phyloP scores from a whole-genome alignment of 2,329 filamentous ascomycete genomes.

The Fusarium oligoseptatum region DNA sequence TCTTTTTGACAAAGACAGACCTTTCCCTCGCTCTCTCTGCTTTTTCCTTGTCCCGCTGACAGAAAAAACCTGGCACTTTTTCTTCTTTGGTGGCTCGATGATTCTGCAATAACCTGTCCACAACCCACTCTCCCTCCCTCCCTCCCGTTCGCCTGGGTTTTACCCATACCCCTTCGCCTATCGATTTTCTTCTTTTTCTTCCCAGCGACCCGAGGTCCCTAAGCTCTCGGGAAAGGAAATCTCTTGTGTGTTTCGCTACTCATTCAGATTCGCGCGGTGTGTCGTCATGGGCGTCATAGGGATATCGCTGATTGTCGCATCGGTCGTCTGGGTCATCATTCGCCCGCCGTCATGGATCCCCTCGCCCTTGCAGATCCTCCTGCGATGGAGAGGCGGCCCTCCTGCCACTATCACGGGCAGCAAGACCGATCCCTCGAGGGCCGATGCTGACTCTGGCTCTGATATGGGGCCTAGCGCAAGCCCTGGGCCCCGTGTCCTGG shows the following conservation, averaged over 20 bases:
- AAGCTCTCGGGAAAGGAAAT: conserved; percentile 13
- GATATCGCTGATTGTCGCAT: conserved; percentile 72
- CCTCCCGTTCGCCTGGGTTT: background rate
- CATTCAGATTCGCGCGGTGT: conserved; percentile 2
- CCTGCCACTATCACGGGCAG: conserved; percentile 22
- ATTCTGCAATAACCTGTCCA: conserved; percentile 48
- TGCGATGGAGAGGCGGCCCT: conserved; percentile 39
- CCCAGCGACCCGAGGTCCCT: conserved; percentile 4
- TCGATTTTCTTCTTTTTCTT: conserved; percentile 6
- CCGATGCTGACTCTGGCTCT: conserved; percentile 17
- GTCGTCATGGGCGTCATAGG: conserved; percentile 68
- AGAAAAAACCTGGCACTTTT: conserved; percentile 19
- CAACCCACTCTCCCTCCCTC: conserved; percentile 39
- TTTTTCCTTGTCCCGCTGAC: conserved; percentile 38
- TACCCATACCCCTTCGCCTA: conserved; percentile 21
- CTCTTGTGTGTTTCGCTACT: conserved; percentile 9
- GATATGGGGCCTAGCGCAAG: conserved; percentile 19
- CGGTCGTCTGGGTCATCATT: conserved; percentile 69
- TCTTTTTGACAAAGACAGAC: background rate
- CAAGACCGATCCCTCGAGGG: background rate
- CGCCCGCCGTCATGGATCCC: conserved; percentile 64
- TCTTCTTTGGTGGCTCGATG: conserved; percentile 44
- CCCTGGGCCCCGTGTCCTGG: conserved; percentile 36
- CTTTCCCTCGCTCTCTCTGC: conserved; percentile 1
- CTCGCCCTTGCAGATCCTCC: conserved; percentile 43